Percentiles rank a stretch among this genome's conserved stretches.
These are phyloP conservation scores for Aspergillus viridinutans DNA, from an alignment of 2,329 filamentous ascomycete genomes.

Conservation along the genomic window DNA sequence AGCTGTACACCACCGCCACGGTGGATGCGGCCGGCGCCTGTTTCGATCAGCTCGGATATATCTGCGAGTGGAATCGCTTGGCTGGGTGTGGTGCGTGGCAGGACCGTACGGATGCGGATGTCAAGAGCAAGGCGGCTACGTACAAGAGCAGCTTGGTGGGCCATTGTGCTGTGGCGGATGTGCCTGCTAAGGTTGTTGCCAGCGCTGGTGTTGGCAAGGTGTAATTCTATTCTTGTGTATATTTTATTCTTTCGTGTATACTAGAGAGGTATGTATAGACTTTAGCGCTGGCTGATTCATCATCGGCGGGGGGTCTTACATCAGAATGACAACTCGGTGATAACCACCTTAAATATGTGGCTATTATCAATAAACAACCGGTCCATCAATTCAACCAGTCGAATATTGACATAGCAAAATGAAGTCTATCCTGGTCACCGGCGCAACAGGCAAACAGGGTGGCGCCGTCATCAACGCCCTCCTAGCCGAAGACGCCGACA, in stretches of 20 bases:
- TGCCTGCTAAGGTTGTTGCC: slow-evolving; percentile 11
- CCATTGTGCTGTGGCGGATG: slow-evolving; percentile 7
- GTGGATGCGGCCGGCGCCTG: slow-evolving; percentile 7
- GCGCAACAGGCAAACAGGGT: slow-evolving; percentile 13
- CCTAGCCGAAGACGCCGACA: slow-evolving; percentile 5
- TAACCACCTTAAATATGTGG: neutral
- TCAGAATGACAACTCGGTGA: neutral
- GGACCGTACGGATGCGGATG: slow-evolving; percentile 2
- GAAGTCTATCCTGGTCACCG: slow-evolving; percentile 8
- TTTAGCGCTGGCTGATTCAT: neutral
- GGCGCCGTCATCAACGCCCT: slow-evolving; percentile 8
- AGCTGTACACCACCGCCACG: slow-evolving; percentile 9
- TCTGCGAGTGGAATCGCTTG: slow-evolving; percentile 12
- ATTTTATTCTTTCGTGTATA: neutral
- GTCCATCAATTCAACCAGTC: too few relatives aligned
- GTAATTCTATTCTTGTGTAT: neutral
- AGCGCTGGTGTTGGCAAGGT: slow-evolving; percentile 15
- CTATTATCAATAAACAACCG: too few relatives aligned
- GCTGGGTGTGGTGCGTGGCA: slow-evolving; percentile 6
- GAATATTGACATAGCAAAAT: neutral
- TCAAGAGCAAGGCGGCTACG: slow-evolving; percentile 1
- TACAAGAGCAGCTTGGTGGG: slow-evolving; percentile 6
- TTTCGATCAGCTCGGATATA: slow-evolving; percentile 3
- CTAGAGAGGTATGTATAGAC: too few relatives aligned
- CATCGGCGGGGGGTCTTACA: neutral